A percentile compares a stretch with the other conserved stretches of the same genome.
Conservation (phyloP, 2,329 filamentous ascomycete genomes). For the Thermothelomyces thermophilus region DNA sequence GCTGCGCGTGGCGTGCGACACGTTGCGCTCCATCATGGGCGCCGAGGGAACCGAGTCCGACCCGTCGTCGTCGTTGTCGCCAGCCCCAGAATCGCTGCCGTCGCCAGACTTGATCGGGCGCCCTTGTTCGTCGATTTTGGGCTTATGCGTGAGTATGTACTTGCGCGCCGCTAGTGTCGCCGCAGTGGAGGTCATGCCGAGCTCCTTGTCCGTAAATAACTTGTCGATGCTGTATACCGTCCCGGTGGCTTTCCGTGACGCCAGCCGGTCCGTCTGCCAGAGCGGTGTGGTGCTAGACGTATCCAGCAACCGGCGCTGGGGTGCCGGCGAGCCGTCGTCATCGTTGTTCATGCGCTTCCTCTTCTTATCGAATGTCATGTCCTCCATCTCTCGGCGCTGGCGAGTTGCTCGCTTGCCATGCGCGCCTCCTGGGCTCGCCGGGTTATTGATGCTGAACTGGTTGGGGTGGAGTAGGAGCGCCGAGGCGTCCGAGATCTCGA, state of each 20-base stretch:
- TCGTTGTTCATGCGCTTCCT: slow-evolving; percentile 54
- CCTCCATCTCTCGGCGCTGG: slow-evolving; percentile 54
- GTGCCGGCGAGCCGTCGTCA: slow-evolving; percentile 57
- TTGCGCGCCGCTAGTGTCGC: slow-evolving; percentile 57
- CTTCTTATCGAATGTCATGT: slow-evolving; percentile 54
- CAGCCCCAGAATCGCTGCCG: slow-evolving; percentile 48
- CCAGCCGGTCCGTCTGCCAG: slow-evolving; percentile 56
- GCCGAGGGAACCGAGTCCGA: slow-evolving; percentile 43
- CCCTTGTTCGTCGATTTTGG: slow-evolving; percentile 43
- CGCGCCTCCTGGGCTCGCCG: slow-evolving; percentile 55
- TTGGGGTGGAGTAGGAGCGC: slow-evolving; percentile 61
- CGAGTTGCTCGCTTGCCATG: slow-evolving; percentile 58
- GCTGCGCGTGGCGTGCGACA: slow-evolving; percentile 58
- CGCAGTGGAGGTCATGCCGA: slow-evolving; percentile 58
- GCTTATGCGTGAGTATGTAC: slow-evolving; percentile 53
- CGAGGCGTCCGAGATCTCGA: slow-evolving; percentile 61
- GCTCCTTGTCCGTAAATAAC: slow-evolving; percentile 64
- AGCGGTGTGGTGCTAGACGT: slow-evolving; percentile 52
- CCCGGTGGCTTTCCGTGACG: slow-evolving; percentile 49
- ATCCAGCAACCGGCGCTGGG: slow-evolving; percentile 50
- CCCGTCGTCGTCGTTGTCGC: slow-evolving; percentile 44
- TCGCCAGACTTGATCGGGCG: slow-evolving; percentile 44
- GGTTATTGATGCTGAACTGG: slow-evolving; percentile 61
- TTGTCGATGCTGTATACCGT: slow-evolving; percentile 61
- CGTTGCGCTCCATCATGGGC: slow-evolving; percentile 55